Evolutionary conservation across 495 filamentous ascomycete genomes (phyloP), one percentile per base, ranked within the genome.

Genomic region (Podospora didyma): DNA sequence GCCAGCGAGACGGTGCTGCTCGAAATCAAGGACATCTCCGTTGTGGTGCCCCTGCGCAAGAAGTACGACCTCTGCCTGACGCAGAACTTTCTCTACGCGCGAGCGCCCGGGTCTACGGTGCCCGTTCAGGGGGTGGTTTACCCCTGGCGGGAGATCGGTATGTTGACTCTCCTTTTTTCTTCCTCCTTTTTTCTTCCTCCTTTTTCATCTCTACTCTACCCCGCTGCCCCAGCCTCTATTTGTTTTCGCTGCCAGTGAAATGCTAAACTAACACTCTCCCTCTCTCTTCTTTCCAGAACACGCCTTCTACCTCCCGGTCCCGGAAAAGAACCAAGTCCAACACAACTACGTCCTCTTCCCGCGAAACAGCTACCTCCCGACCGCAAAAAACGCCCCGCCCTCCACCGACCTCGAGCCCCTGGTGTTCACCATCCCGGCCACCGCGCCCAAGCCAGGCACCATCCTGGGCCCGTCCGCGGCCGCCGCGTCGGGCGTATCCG

Each of bases 281-380:
- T 23, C 3, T 1, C 14, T 49, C 46, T 46, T 19, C 20, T 31
- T 26, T 24, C 23, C 68, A 90, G 90, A 88, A 58, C 87, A 93
- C 65, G 79, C 83, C 45, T 79, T 89, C 58, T 89, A 83, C 69
- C 85, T 98, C 39, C 92, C 92, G 2, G 88, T 96, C 0, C 94
- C 94, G 1, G 94, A 97, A 56, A 97, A 97, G 68, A 78, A 86
- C 12, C 87, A 90, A 62, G 84, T 87, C 48, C 91, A 96, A 67
- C 85, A 87, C 75, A 96, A 94, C 66, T 96, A 96, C 68, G 81
- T 93, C 64, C 73, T 98, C 57, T 85, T 97, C 56, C 90, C 93
- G 3, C 86, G 74, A 79, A 82, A 64, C 73, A 90, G 69, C 57
- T 76, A 62, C 71, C 77, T 74, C 74, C 64, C 70, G 1, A 58